Percentiles rank a stretch among this genome's conserved stretches.
These are phyloP conservation scores for Aspergillus uvarum DNA, from an alignment of 2,329 filamentous ascomycete genomes.

Conservation along the genomic window DNA sequence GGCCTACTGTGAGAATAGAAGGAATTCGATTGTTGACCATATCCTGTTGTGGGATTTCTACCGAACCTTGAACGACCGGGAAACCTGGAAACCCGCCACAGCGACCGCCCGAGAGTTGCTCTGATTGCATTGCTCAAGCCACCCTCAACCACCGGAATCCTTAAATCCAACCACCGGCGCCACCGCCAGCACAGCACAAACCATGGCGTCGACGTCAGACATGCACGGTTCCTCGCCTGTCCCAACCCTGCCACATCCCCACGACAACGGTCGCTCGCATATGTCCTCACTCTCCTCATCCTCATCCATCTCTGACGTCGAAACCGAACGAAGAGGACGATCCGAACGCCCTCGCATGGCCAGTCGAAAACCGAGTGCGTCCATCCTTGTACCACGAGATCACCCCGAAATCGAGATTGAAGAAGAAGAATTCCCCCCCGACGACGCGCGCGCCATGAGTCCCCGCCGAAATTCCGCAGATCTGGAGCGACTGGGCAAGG, in stretches of 20 bases:
- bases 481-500: conserved; percentile 79
- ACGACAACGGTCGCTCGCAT: conserved; percentile 40
- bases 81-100: conserved; percentile 12
- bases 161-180: conserved; percentile 15
- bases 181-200: conserved; percentile 13
- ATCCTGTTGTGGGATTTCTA: not conserved
- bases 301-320: conserved; percentile 50
- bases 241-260: conserved; percentile 41
- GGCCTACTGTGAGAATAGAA: conserved; percentile 11
- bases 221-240: conserved; percentile 41
- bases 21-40: conserved; percentile 4
- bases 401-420: conserved; percentile 70
- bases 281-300: conserved; percentile 46
- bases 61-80: no score
- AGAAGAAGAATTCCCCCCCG: conserved; percentile 75
- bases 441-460: conserved; percentile 93
- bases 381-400: conserved; percentile 78
- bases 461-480: conserved; percentile 87
- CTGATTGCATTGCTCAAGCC: conserved; percentile 10
- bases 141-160: conserved; percentile 15
- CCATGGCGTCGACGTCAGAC: conserved; percentile 39
- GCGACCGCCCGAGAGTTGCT: conserved; percentile 12
- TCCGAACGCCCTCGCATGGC: conserved; percentile 65
- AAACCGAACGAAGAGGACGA: conserved; percentile 45
- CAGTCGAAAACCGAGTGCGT: conserved; percentile 75